Conservation (phyloP, 2,329 filamentous ascomycete genomes). For the Fusarium zealandicum region DNA sequence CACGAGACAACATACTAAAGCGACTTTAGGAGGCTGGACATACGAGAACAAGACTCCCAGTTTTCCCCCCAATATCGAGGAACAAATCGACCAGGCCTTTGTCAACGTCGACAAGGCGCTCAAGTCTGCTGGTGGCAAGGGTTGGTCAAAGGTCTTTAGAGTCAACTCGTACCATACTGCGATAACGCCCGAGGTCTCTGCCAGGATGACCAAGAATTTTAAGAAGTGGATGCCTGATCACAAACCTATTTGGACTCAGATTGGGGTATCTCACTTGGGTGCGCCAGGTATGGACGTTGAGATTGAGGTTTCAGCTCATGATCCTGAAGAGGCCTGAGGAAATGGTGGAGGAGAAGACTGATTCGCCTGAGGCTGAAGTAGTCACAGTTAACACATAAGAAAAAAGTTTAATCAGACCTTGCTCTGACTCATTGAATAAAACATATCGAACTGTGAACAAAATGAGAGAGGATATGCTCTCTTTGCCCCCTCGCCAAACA, state of each 20-base stretch:
- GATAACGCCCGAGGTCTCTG: constrained; percentile 49
- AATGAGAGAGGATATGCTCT: no score
- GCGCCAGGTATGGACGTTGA: constrained; percentile 60
- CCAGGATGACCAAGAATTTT: constrained; percentile 53
- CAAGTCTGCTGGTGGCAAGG: constrained; percentile 59
- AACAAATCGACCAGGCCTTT: constrained; percentile 59
- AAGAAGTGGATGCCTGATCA: constrained; percentile 59
- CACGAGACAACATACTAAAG: not conserved
- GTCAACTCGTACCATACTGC: constrained; percentile 54
- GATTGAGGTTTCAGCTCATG: constrained; percentile 59
- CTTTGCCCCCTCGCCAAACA: no score
- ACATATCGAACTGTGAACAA: no score
- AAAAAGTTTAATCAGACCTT: no score
- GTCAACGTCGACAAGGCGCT: constrained; percentile 60
- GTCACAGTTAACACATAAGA: no score
- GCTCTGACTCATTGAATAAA: no score
- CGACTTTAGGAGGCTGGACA: constrained; percentile 43
- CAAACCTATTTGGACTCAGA: constrained; percentile 58
- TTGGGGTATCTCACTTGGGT: constrained; percentile 58
- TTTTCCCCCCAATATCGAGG: constrained; percentile 48
- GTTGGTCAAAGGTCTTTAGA: constrained; percentile 59
- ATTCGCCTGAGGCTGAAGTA: not conserved
- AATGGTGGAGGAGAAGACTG: not conserved
- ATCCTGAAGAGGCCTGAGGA: constrained; percentile 14
- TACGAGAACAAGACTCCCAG: constrained; percentile 33